A percentile compares a stretch with the other conserved stretches of the same genome.
Conservation (phyloP, 2,329 filamentous ascomycete genomes). For the Phyllosticta citrichinensis region DNA sequence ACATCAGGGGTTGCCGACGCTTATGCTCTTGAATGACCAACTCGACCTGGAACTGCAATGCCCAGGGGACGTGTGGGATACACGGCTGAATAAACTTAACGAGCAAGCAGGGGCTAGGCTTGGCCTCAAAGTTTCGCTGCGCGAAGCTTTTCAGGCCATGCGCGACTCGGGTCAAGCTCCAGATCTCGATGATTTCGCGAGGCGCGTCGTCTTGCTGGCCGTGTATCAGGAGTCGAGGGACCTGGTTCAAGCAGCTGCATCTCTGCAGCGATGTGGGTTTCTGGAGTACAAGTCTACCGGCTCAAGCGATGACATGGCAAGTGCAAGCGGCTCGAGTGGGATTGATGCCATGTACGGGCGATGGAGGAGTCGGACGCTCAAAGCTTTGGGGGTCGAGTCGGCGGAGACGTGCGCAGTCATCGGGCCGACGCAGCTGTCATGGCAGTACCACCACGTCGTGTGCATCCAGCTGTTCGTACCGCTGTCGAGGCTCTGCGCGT, state of each 20-base stretch:
- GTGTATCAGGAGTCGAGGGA: background rate
- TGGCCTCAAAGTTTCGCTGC: background rate
- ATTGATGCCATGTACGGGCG: background rate
- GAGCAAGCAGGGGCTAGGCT: background rate
- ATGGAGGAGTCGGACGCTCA: background rate
- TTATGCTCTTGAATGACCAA: background rate
- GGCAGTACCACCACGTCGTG: background rate
- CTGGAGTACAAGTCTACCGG: background rate
- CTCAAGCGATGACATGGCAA: background rate
- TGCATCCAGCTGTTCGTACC: background rate
- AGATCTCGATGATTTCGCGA: background rate
- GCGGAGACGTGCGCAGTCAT: background rate
- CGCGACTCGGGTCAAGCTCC: background rate
- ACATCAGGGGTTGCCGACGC: background rate
- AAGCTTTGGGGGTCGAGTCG: background rate
- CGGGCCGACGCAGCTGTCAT: background rate
- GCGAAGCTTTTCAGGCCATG: background rate
- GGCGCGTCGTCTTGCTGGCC: background rate
- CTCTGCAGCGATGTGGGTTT: background rate
- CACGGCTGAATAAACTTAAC: background rate
- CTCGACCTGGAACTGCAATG: background rate
- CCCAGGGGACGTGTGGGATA: background rate
- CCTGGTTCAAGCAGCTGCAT: background rate
- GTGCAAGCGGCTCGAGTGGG: background rate
- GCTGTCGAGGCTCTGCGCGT: background rate